Base-by-base conservation (phyloP, 257 asterid genomes). In the Marsdenia floribunda region DNA sequence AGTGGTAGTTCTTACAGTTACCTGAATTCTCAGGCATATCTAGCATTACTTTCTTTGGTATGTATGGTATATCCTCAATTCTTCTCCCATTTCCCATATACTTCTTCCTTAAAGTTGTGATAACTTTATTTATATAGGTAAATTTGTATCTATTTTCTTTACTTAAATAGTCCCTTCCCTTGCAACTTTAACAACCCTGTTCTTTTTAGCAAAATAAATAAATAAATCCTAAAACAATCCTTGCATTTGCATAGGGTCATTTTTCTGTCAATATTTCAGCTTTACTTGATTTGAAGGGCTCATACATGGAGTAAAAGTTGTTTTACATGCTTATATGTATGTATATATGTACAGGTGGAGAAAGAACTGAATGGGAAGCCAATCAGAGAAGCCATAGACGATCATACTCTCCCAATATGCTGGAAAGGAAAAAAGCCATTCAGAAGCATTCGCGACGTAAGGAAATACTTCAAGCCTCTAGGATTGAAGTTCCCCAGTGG, bases 1-100 rank as follows among this genome's bases (percentile, higher is more conserved):
- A 94, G 99, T 68, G 99, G 99, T 83, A 94, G 99, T 80, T 94
- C 99, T 38, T 94, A 88, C 78, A 90, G 91, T 52, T 94, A 94
- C 85, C 84, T 94, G 26, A 85, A 75, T 75, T 87, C 96, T 73
- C 96, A 87, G 76, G 86, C 91, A 64, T 94, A 90, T 78, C 89
- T 84, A 16, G 59, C 89, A 47, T 79, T 92, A 35, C 82, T 94
- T 69, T 85, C 94, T 64, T 73, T 82, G 84, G 99, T 94, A 86
- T 64, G 71, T 92, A 86, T 64, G 71, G 29, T 22, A 37, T 68
- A 24, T 53, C 58, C 22, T 29, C 49, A n/a, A 52, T 70, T 42
- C 16, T 42, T 49, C 74, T 52, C n/a, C n/a, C 19, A 1, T 53
- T 37, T 53, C 15, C 37, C 37, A n/a, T 22, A 29, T 18, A 26